Percentiles rank a stretch among this genome's conserved stretches.
Conservation (phyloP, 306 rosid genomes). For the cucumber (Cucumis sativus) region DNA sequence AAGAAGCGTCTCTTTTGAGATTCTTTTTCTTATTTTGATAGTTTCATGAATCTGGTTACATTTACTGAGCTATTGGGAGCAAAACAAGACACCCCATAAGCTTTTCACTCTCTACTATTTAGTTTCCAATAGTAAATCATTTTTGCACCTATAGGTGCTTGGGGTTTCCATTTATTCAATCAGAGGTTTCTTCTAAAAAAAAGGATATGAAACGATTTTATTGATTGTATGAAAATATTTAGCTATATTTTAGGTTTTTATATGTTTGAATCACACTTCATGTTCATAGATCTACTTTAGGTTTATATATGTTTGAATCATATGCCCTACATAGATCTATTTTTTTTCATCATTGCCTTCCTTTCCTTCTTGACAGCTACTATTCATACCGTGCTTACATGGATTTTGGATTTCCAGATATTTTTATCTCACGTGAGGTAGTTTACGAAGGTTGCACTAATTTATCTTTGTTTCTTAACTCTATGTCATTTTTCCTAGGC, state of each 20-base stretch:
- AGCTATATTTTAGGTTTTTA: neutral
- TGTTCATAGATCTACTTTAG: too few species aligned
- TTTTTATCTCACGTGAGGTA: slow-evolving; percentile 96
- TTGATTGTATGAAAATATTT: neutral
- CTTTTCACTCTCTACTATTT: too few species aligned
- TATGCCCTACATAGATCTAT: neutral
- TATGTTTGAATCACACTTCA: too few species aligned
- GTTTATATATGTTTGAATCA: neutral
- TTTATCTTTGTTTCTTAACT: neutral
- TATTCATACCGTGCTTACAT: slow-evolving; percentile 80
- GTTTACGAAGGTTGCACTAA: neutral
- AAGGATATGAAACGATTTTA: neutral
- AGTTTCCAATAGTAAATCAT: too few species aligned
- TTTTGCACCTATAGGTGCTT: too few species aligned
- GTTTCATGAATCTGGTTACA: too few species aligned
- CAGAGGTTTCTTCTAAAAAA: too few species aligned
- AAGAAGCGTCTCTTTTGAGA: too few species aligned
- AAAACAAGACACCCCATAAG: too few species aligned
- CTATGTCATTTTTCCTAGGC: neutral
- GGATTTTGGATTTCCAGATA: slow-evolving; percentile 89
- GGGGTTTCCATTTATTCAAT: too few species aligned
- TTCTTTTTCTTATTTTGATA: too few species aligned
- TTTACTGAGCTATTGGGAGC: too few species aligned
- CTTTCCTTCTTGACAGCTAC: slow-evolving; percentile 47
- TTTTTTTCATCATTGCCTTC: slow-evolving; percentile 11